Conservation (phyloP, 257 asterid species). For the Solanum piurae region DNA sequence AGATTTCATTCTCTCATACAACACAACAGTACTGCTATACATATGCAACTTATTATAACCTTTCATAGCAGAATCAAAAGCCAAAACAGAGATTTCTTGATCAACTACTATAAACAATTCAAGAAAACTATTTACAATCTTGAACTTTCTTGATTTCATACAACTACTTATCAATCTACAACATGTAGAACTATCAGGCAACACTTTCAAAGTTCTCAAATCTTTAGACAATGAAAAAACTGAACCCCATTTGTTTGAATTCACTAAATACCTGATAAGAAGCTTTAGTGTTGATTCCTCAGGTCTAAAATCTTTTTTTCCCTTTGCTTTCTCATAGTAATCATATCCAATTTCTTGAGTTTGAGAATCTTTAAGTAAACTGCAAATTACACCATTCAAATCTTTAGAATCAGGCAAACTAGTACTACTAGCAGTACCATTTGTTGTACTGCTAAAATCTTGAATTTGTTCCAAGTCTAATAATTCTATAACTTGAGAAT, state of each 20-base stretch:
- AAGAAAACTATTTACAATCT: conserved; percentile 43
- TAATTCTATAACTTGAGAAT: conserved; percentile 27
- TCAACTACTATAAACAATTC: conserved; percentile 29
- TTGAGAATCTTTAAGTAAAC: conserved; percentile 44
- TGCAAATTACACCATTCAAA: conserved; percentile 44
- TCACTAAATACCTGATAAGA: conserved; percentile 53
- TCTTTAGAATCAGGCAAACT: conserved; percentile 32
- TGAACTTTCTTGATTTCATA: conserved; percentile 61
- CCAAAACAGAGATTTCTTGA: conserved; percentile 30
- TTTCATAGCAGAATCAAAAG: conserved; percentile 73
- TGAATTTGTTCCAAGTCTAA: conserved; percentile 25
- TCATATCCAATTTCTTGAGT: conserved; percentile 51
- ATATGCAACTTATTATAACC: conserved; percentile 80
- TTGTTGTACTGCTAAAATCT: conserved; percentile 11
- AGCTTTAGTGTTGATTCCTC: conserved; percentile 44
- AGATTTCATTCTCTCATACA: conserved; percentile 44
- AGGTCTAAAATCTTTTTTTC: conserved; percentile 36
- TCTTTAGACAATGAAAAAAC: conserved; percentile 40
- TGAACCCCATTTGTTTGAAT: conserved; percentile 43
- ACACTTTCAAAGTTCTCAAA: conserved; percentile 24
- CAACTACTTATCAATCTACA: conserved; percentile 46
- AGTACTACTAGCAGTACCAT: neutral
- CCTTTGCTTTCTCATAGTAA: conserved; percentile 47
- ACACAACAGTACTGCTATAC: conserved; percentile 44
- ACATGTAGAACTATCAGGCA: conserved; percentile 50